Evolutionary conservation across 1,284 basidiomycete species (phyloP).

Genomic region (Flammula alnicola): DNA sequence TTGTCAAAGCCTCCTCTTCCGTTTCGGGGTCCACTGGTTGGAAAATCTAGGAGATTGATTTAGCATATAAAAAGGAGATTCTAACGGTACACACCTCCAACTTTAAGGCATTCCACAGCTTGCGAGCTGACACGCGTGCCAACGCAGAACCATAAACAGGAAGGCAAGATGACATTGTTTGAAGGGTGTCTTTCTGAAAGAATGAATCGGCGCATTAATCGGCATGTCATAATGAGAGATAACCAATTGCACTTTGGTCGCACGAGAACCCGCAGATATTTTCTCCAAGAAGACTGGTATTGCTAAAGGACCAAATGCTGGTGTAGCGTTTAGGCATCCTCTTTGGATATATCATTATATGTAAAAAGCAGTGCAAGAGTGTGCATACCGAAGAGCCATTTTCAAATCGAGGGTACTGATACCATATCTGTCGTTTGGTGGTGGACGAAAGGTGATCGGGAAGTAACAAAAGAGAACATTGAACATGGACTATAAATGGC

Average conservation of each 20-base stretch:
- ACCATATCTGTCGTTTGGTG: conserved; percentile 93
- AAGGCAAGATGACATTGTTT: conserved; percentile 76
- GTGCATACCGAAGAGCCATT: conserved; percentile 64
- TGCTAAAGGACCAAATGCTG: conserved; percentile 84
- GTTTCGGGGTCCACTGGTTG: conserved; percentile 83
- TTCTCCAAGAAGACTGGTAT: conserved; percentile 94
- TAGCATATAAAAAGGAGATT: not conserved
- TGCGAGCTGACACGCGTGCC: conserved; percentile 66
- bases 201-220: not conserved
- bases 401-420: conserved; percentile 92
- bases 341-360: conserved; percentile 37
- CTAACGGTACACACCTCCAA: conserved; percentile 69
- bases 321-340: conserved; percentile 77
- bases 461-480: conserved; percentile 99
- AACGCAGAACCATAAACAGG: conserved; percentile 79
- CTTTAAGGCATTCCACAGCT: conserved; percentile 88
- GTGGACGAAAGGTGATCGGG: conserved; percentile 96
- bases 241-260: conserved; percentile 70
- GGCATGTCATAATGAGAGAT: not conserved
- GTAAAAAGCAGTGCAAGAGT: not conserved
- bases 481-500: conserved; percentile 77
- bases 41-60: conserved; percentile 66
- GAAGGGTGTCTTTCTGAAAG: conserved; percentile 81
- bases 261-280: conserved; percentile 81
- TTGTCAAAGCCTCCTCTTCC: conserved; percentile 72